Evolutionary conservation across 495 filamentous ascomycete genomes (phyloP).

Genomic region (Aspergillus sclerotioniger): DNA sequence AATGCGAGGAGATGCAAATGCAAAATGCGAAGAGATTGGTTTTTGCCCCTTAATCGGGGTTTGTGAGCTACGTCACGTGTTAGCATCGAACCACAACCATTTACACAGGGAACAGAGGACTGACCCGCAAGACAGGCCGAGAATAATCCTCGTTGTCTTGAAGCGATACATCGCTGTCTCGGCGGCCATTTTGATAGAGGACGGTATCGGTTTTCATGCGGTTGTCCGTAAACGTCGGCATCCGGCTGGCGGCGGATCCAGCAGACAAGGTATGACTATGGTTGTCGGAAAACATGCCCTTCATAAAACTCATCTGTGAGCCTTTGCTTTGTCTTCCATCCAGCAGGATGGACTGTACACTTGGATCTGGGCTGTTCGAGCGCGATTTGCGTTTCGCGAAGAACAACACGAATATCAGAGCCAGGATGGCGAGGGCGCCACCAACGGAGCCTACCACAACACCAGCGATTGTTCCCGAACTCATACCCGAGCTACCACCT

Average conservation of each 20-base stretch:
- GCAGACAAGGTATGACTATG: conserved; percentile 42
- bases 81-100: conserved; percentile 16
- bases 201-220: conserved; percentile 44
- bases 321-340: conserved; percentile 45
- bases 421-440: conserved; percentile 39
- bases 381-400: conserved; percentile 41
- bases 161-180: conserved; percentile 51
- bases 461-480: conserved; percentile 44
- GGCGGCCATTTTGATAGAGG: conserved; percentile 46
- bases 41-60: conserved; percentile 44
- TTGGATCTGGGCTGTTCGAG: conserved; percentile 33
- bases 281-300: conserved; percentile 36
- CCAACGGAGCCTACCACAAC: conserved; percentile 51
- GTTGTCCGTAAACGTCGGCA: conserved; percentile 43
- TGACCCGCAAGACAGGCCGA: conserved; percentile 53
- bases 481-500: conserved; percentile 24
- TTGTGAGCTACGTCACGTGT: conserved; percentile 45
- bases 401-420: conserved; percentile 41
- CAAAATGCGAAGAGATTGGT: conserved; percentile 16
- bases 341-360: conserved; percentile 31
- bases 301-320: conserved; percentile 47
- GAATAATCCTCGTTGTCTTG: conserved; percentile 59
- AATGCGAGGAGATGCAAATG: conserved; percentile 18
- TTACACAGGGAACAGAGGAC: conserved; percentile 21
- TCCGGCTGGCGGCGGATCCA: conserved; percentile 23